These are phyloP conservation scores for Cyclocybe aegerita DNA, from an alignment of 768 basidiomycete genomes.

Conservation along the genomic window DNA sequence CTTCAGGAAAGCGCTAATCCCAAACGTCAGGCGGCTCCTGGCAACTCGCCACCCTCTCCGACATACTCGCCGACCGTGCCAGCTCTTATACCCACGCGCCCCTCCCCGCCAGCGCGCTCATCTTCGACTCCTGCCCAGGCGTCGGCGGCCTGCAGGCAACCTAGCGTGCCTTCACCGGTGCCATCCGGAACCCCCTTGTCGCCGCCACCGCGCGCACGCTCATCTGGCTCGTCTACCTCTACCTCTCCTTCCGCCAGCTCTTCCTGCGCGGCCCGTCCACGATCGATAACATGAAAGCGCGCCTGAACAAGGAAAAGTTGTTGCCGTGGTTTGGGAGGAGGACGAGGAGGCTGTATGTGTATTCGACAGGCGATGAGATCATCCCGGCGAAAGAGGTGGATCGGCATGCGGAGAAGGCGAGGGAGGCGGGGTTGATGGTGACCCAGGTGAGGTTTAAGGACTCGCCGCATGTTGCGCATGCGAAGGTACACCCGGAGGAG, in stretches of 20 bases:
- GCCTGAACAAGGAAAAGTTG: slow-evolving; percentile 25
- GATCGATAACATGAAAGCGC: slow-evolving; percentile 25
- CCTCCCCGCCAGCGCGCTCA: slow-evolving; percentile 28
- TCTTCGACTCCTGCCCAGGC: slow-evolving; percentile 50
- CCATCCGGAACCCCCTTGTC: slow-evolving; percentile 29
- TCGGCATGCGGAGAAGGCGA: slow-evolving; percentile 31
- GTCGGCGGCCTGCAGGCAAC: slow-evolving; percentile 24
- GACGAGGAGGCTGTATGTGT: slow-evolving; percentile 45
- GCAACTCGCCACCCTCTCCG: slow-evolving; percentile 34
- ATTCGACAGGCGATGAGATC: slow-evolving; percentile 41
- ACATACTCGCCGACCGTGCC: slow-evolving; percentile 25
- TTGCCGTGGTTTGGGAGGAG: slow-evolving; percentile 39
- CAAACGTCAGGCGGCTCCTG: slow-evolving; percentile 36
- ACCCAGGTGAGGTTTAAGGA: slow-evolving; percentile 35
- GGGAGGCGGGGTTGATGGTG: slow-evolving; percentile 31
- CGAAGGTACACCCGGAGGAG: slow-evolving; percentile 36
- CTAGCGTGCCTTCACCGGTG: slow-evolving; percentile 29
- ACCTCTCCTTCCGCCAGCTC: slow-evolving; percentile 19
- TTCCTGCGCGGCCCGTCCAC: slow-evolving; percentile 18
- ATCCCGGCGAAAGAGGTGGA: slow-evolving; percentile 36
- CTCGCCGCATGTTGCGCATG: slow-evolving; percentile 47
- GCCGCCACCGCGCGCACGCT: slow-evolving; percentile 19
- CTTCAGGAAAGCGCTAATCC: background rate
- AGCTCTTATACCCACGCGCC: slow-evolving; percentile 3
- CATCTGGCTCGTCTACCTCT: slow-evolving; percentile 27